Conservation (phyloP, 169 alveolate species). For the Eimeria maxima region DNA sequence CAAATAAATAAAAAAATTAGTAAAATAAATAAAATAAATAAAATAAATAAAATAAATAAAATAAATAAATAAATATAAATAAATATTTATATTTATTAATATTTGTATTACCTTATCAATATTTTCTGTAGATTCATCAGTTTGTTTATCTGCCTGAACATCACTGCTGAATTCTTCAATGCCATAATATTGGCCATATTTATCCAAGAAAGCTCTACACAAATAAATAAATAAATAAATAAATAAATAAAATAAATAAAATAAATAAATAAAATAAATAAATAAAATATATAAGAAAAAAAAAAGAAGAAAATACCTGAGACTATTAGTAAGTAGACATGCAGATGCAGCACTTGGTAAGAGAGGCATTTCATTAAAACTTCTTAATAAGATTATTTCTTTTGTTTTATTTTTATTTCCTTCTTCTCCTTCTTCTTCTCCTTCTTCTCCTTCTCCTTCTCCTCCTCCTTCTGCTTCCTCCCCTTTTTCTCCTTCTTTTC, state of each 20-base stretch:
- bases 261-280: not conserved
- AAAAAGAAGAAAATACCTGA: not conserved
- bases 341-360: constrained; percentile 47
- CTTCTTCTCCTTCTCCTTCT: too few species aligned
- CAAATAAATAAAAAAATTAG: not conserved
- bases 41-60: not conserved
- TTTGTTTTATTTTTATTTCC: not conserved
- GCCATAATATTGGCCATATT: constrained; percentile 7
- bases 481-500: not conserved
- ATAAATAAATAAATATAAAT: too few species aligned
- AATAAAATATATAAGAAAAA: not conserved
- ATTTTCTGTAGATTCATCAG: too few species aligned
- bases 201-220: not conserved
- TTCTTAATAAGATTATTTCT: constrained; percentile 8
- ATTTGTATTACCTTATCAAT: too few species aligned
- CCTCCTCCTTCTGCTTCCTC: too few species aligned
- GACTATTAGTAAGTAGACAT: constrained; percentile 23
- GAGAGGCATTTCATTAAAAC: constrained; percentile 59
- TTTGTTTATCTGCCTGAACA: not conserved
- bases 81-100: too few species aligned
- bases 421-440: not conserved
- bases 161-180: constrained; percentile 24
- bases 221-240: not conserved
- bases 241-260: not conserved
- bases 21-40: not conserved